Evolutionary conservation across 2,329 filamentous ascomycete genomes (phyloP).

Genomic region (Rugonectria rugulosa): DNA sequence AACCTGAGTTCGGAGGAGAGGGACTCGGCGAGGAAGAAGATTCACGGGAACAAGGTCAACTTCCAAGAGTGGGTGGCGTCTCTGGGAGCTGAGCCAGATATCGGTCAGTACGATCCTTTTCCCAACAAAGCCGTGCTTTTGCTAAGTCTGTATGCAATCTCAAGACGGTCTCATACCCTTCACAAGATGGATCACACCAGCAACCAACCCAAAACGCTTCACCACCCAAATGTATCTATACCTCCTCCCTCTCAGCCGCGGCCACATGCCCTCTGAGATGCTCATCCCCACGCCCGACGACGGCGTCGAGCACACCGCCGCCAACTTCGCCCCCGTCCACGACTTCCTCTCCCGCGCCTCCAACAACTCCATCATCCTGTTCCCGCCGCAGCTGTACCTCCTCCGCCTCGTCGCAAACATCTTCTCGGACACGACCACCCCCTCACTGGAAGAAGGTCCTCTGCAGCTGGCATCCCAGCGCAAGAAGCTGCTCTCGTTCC

Average conservation of each 20-base stretch:
- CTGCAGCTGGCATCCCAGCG: slow-evolving; percentile 57
- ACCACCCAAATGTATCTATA: slow-evolving; percentile 98
- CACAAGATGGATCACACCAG: slow-evolving; percentile 90
- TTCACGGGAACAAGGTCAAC: slow-evolving; percentile 70
- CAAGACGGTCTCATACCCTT: slow-evolving; percentile 77
- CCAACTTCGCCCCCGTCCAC: slow-evolving; percentile 75
- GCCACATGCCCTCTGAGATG: slow-evolving; percentile 52
- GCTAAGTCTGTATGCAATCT: slow-evolving; percentile 17
- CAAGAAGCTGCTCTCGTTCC: slow-evolving; percentile 60
- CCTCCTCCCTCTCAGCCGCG: slow-evolving; percentile 68
- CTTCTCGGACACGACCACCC: slow-evolving; percentile 49
- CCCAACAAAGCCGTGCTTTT: neutral
- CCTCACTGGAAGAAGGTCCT: slow-evolving; percentile 36
- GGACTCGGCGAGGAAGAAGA: slow-evolving; percentile 69
- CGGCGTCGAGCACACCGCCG: slow-evolving; percentile 71
- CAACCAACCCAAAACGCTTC: slow-evolving; percentile 76
- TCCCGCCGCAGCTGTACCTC: slow-evolving; percentile 88
- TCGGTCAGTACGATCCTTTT: slow-evolving; percentile 54
- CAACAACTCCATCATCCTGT: slow-evolving; percentile 77
- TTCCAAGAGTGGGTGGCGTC: slow-evolving; percentile 72
- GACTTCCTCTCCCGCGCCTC: slow-evolving; percentile 74
- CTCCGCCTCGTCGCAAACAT: slow-evolving; percentile 65
- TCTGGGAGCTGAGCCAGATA: slow-evolving; percentile 69
- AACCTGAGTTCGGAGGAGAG: slow-evolving; percentile 66
- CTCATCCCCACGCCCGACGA: slow-evolving; percentile 77